phyloP scores from a whole-genome alignment of 768 basidiomycete species.

The Lactifluus subvellereus region DNA sequence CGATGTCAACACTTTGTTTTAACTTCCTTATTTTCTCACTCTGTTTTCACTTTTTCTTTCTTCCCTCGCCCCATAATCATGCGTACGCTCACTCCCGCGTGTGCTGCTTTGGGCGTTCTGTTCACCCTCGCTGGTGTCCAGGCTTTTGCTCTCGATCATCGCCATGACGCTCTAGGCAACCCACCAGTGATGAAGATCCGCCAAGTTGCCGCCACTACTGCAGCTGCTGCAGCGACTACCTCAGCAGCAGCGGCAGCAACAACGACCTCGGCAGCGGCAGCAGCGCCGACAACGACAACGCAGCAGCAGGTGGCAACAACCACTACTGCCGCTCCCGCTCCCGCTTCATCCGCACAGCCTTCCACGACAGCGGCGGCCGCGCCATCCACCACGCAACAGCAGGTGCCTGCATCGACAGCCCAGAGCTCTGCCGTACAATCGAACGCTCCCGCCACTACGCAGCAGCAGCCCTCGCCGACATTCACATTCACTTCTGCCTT shows the following conservation, averaged over 20 bases:
- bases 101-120: conserved; percentile 29
- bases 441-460: background rate
- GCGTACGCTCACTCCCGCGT: conserved; percentile 27
- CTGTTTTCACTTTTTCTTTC: background rate
- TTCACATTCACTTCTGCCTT: conserved; percentile 13
- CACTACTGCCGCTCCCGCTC: conserved; percentile 8
- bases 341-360: background rate
- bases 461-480: background rate
- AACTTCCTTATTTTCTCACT: background rate
- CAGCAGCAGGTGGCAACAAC: background rate
- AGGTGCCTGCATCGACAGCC: background rate
- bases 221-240: background rate
- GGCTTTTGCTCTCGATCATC: conserved; percentile 28
- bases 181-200: conserved; percentile 9
- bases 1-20: background rate
- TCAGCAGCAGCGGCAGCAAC: background rate
- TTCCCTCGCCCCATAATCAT: background rate
- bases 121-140: conserved; percentile 28
- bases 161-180: conserved; percentile 22
- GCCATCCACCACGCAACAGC: conserved; percentile 9
- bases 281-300: background rate
- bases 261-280: background rate
- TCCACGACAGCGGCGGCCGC: conserved; percentile 20
- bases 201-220: conserved; percentile 6
- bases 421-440: background rate